Percentiles rank a stretch among this genome's conserved stretches.
Evolutionary conservation across 176 grass and related monocot species (phyloP).

Genomic region (Raddia distichophylla): DNA sequence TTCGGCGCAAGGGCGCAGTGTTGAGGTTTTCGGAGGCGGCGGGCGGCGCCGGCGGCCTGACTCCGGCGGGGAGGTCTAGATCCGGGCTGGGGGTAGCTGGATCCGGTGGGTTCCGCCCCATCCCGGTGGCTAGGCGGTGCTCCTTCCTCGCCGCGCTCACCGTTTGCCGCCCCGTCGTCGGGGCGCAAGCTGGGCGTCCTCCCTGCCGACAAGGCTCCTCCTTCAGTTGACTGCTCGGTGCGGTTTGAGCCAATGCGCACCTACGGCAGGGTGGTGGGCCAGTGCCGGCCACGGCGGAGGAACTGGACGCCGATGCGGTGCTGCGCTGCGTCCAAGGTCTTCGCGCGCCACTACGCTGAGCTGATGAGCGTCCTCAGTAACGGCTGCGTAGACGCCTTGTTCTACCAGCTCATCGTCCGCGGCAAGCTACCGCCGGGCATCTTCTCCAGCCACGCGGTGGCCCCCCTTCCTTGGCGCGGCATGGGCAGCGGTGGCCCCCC

Average conservation of each 20-base stretch:
- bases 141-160: no score
- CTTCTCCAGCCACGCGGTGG: no score
- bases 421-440: neutral
- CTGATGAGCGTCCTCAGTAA: conserved; percentile 11
- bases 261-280: neutral
- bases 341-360: conserved; percentile 28
- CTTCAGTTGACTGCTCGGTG: conserved; percentile 22
- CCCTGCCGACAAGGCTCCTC: neutral
- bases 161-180: no score
- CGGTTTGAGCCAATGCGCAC: neutral
- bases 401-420: conserved; percentile 19
- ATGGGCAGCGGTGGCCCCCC: no score
- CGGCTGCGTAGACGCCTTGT: conserved; percentile 33
- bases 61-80: no score
- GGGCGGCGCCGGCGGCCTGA: no score
- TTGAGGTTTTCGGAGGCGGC: no score
- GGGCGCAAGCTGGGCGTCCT: neutral
- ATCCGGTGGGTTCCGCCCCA: no score
- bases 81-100: no score
- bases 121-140: no score
- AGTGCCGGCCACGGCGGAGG: neutral
- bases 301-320: neutral
- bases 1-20: no score
- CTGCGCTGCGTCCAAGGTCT: conserved; percentile 24
- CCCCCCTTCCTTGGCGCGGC: no score